Evolutionary conservation across 2,329 filamentous ascomycete genomes (phyloP).

Genomic region (Corinectria fuckeliana): DNA sequence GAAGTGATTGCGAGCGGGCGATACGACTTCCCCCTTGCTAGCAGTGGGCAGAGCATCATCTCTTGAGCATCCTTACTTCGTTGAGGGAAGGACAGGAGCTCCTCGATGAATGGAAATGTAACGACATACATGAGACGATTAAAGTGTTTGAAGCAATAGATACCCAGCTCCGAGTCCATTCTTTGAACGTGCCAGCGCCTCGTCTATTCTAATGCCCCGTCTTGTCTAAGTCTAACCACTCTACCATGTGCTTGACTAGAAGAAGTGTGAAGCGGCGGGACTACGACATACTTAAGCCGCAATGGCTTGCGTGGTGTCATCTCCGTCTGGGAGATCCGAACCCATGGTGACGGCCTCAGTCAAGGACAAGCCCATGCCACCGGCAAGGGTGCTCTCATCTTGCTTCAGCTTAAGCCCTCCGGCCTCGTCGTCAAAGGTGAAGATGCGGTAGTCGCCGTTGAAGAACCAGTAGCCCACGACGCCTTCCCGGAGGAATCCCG

Average conservation of each 20-base stretch:
- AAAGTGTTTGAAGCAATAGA: conserved; percentile 10
- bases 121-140: not conserved
- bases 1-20: conserved; percentile 59
- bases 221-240: not conserved
- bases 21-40: not conserved
- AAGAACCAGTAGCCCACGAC: conserved; percentile 62
- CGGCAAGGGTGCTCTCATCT: conserved; percentile 48
- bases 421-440: conserved; percentile 54
- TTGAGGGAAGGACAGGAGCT: not conserved
- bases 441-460: conserved; percentile 71
- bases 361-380: conserved; percentile 47
- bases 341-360: conserved; percentile 48
- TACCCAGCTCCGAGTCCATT: conserved; percentile 13
- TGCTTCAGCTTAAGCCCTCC: conserved; percentile 50
- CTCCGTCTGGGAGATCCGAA: conserved; percentile 46
- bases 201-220: not conserved
- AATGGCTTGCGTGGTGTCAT: conserved; percentile 8
- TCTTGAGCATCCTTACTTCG: too few species aligned
- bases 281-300: not conserved
- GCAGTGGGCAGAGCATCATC: too few species aligned
- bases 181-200: not conserved
- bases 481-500: conserved; percentile 65
- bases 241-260: not conserved
- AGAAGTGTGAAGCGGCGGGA: not conserved
- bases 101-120: not conserved